Evolutionary conservation across 805 yeast species (phyloP), one percentile per base, ranked within the genome.

Genomic region (Candida orba): DNA sequence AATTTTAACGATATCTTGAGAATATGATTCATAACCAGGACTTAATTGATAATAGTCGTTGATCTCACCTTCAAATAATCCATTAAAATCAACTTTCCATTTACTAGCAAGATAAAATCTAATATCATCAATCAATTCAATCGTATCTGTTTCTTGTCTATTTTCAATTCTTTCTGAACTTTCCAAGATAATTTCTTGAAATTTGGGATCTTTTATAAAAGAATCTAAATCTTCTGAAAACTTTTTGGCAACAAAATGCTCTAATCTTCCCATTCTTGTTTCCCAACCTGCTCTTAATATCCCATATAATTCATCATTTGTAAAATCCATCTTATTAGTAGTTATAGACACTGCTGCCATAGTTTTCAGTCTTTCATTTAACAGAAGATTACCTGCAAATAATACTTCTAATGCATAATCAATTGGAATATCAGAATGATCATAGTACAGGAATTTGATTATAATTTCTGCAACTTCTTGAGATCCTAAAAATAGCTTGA

Each of bases 91-190:
- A 34, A 59, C 57, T 36, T 48, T 46, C 53, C 56, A 57, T 42
- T 53, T 56, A 42, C 52, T 52, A 1, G 54, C 55, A 37, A 85
- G 59, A 50, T 79, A 81, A 59, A 72, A 85, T 49, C 89, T 67
- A 10, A 85, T 79, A 63, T 84, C 95, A 60, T 84, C 95, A 24
- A 85, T 68, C 51, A 85, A 65, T 53, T 85, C 95, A 55, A 85
- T 81, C 1, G 91, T 81, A 63, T 85, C 95, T 0, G 84, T 81
- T 47, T 79, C 86, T 51, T 85, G 79, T 56, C 93, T 71, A 14
- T 58, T 62, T 18, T 71, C 54, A 40, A 85, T 83, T 52, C 86
- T 64, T 14, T 54, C 49, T 0, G 91, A 82, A 56, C 77, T 69
- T 49, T 71, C 74, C n/a, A 51, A 9, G 6, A 71, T 58, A 15